phyloP scores from a whole-genome alignment of 108 stramenopile species.

The Schizochytrium sp. region DNA sequence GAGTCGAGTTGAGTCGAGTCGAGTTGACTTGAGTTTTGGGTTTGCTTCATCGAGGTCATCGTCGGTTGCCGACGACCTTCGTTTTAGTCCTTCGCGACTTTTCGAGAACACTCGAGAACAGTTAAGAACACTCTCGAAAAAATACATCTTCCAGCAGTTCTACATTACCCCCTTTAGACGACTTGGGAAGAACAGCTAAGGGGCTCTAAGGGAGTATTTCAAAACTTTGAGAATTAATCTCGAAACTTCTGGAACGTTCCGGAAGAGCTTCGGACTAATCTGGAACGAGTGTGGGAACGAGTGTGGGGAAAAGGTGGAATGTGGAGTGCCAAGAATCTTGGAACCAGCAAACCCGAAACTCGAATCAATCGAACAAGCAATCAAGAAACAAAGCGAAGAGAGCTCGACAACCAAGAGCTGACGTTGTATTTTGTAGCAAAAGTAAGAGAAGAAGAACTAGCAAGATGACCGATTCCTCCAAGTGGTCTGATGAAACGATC shows the following conservation, averaged over 20 bases:
- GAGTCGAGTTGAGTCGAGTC: neutral
- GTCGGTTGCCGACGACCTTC: neutral
- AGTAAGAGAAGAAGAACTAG: neutral
- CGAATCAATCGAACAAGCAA: neutral
- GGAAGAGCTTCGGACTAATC: neutral
- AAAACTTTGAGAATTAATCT: too few relatives aligned
- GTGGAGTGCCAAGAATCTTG: neutral
- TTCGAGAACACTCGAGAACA: neutral
- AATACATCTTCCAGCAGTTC: neutral
- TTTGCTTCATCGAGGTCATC: neutral
- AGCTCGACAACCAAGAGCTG: neutral
- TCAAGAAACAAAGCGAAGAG: neutral
- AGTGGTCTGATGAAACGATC: constrained; percentile 23
- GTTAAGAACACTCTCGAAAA: neutral
- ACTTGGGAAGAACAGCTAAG: too few relatives aligned
- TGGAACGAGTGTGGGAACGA: neutral
- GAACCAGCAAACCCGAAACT: neutral
- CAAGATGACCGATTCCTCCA: neutral
- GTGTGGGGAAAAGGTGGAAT: neutral
- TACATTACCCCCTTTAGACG: neutral
- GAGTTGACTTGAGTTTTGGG: neutral
- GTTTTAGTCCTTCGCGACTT: neutral
- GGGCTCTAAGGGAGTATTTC: too few relatives aligned
- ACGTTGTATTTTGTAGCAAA: neutral
- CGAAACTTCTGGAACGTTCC: neutral